These are phyloP conservation scores for Acacia confusa DNA, from an alignment of 306 rosid species.

Conservation along the genomic window DNA sequence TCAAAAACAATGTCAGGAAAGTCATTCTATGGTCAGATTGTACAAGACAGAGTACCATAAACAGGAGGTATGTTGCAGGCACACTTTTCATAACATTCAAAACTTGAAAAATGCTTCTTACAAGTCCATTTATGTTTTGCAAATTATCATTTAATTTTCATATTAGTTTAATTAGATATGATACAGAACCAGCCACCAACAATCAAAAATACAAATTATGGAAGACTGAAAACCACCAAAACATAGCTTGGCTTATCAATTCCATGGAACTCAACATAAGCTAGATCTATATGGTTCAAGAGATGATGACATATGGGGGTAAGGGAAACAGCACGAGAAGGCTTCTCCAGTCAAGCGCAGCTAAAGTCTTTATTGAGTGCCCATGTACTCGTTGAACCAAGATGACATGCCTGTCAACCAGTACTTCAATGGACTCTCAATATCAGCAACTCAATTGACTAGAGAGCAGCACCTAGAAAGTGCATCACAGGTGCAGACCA, in stretches of 20 bases:
- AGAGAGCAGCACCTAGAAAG: not conserved
- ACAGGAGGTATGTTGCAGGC: conserved; percentile 7
- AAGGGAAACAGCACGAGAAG: not conserved
- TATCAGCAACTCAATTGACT: not conserved
- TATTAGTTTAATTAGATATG: not conserved
- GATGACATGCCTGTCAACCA: not conserved
- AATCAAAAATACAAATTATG: not conserved
- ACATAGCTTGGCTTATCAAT: not conserved
- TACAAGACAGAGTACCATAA: conserved; percentile 15
- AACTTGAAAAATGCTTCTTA: not conserved
- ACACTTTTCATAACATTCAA: not conserved
- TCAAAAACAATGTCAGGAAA: conserved; percentile 38
- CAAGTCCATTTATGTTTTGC: not conserved
- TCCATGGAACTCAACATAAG: not conserved
- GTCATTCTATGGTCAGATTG: conserved; percentile 1
- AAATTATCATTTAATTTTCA: not conserved
- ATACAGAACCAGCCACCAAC: not conserved
- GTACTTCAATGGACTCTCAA: not conserved
- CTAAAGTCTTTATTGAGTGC: not conserved
- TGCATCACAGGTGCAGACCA: not conserved
- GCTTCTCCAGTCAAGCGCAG: not conserved
- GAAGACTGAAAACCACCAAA: not conserved
- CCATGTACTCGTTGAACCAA: not conserved
- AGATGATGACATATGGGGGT: not conserved
- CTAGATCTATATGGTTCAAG: not conserved